Conservation (phyloP, 148 eudicot species). For the Heliosperma pusillum region DNA sequence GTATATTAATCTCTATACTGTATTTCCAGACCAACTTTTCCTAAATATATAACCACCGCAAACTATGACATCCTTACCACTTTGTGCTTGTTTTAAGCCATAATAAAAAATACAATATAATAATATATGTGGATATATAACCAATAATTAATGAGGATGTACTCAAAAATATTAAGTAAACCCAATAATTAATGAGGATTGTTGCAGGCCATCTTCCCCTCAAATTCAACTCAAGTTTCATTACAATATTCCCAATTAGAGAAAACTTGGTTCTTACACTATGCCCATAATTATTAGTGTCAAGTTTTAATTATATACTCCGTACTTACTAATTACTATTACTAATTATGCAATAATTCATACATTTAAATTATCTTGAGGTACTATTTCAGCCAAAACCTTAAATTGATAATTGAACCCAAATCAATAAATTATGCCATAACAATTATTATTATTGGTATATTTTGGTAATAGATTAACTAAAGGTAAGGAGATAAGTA, state of each 20-base stretch:
- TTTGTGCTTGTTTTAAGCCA: background rate
- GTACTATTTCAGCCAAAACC: too few species aligned
- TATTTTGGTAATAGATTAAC: too few species aligned
- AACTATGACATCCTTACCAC: constrained; percentile 8
- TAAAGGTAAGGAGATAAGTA: too few species aligned
- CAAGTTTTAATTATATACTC: background rate
- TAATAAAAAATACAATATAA: background rate
- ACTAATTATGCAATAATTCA: too few species aligned
- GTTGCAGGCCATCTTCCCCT: constrained; percentile 26
- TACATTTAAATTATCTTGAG: too few species aligned
- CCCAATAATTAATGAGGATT: background rate
- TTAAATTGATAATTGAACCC: too few species aligned
- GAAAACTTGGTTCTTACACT: constrained; percentile 6
- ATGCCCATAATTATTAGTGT: background rate
- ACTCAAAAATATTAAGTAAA: background rate
- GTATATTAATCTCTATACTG: too few species aligned
- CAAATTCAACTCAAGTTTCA: constrained; percentile 10
- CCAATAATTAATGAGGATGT: background rate
- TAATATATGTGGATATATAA: too few species aligned
- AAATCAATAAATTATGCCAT: too few species aligned
- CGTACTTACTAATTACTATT: too few species aligned
- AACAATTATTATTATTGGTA: too few species aligned
- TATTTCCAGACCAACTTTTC: too few species aligned
- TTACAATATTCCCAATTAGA: background rate
- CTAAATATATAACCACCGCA: background rate